Conservation (phyloP, 163 green algal species). For the Chloroidium sp. region DNA sequence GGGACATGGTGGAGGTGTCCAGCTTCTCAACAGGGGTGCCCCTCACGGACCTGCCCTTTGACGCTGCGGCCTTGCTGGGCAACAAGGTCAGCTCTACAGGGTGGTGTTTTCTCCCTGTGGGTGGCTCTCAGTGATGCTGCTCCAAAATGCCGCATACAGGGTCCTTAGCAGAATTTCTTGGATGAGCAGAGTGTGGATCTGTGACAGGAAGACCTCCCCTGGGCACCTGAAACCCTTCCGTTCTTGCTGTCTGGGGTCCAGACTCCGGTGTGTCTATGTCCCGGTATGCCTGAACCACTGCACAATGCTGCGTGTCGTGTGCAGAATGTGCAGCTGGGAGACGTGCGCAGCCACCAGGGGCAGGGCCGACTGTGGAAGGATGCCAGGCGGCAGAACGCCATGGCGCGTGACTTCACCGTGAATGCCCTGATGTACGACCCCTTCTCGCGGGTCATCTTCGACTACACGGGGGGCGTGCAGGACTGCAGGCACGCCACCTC, state of each 20-base stretch:
- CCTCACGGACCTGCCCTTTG: slow-evolving; percentile 6
- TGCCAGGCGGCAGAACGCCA: slow-evolving; percentile 43
- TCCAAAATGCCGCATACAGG: too few species aligned
- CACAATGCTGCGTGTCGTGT: background rate
- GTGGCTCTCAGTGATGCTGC: too few species aligned
- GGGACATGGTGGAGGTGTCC: slow-evolving; percentile 23
- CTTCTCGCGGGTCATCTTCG: slow-evolving; percentile 37
- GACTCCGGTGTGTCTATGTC: too few species aligned
- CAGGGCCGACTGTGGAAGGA: slow-evolving; percentile 15
- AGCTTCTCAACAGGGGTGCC: slow-evolving; percentile 25
- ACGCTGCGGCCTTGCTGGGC: slow-evolving; percentile 10
- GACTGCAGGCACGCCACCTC: slow-evolving; percentile 28
- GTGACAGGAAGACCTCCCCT: too few species aligned
- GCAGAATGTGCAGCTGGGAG: slow-evolving; percentile 1
- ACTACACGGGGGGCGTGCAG: slow-evolving; percentile 41
- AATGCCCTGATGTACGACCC: slow-evolving; percentile 73
- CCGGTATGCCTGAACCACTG: too few species aligned
- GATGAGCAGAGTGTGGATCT: too few species aligned
- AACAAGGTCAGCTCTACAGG: background rate
- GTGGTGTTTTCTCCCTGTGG: too few species aligned
- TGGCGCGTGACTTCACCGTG: slow-evolving; percentile 65
- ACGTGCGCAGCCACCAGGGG: background rate
- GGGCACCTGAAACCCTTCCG: too few species aligned
- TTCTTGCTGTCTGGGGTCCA: too few species aligned
- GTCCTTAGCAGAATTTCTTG: too few species aligned